These are phyloP conservation scores for Oryza officinalis DNA, from an alignment of 176 grass and related monocot species.

Conservation along the genomic window DNA sequence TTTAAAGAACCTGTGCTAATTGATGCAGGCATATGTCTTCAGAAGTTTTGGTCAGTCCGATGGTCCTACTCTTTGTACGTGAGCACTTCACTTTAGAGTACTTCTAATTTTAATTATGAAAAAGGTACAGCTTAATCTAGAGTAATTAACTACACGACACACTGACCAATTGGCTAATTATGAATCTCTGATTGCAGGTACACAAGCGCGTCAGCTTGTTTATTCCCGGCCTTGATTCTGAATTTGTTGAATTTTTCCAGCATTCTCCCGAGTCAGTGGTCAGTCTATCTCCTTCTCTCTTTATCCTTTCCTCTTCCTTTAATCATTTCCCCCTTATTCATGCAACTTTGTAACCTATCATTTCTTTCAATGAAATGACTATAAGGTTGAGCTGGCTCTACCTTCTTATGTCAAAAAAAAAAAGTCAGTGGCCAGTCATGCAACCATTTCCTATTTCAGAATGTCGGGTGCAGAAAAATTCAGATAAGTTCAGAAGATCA, in stretches of 20 bases:
- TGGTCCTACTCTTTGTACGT: neutral
- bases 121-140: neutral
- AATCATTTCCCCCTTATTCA: no score
- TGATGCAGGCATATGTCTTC: neutral
- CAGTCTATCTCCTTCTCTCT: no score
- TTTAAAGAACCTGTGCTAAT: neutral
- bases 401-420: no score
- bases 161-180: neutral
- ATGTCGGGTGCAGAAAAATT: neutral
- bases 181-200: neutral
- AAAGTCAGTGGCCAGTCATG: neutral
- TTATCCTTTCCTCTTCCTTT: no score
- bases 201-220: neutral
- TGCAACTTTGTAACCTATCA: no score
- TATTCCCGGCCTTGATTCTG: neutral
- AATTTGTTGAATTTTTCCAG: neutral
- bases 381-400: no score
- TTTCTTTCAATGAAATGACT: no score
- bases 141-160: neutral
- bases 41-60: neutral
- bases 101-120: neutral
- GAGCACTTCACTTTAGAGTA: neutral
- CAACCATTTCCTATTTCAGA: neutral
- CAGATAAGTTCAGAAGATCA: neutral
- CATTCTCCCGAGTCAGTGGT: neutral